Conservation (phyloP, 495 filamentous ascomycete genomes). For the Xylaria curta region DNA sequence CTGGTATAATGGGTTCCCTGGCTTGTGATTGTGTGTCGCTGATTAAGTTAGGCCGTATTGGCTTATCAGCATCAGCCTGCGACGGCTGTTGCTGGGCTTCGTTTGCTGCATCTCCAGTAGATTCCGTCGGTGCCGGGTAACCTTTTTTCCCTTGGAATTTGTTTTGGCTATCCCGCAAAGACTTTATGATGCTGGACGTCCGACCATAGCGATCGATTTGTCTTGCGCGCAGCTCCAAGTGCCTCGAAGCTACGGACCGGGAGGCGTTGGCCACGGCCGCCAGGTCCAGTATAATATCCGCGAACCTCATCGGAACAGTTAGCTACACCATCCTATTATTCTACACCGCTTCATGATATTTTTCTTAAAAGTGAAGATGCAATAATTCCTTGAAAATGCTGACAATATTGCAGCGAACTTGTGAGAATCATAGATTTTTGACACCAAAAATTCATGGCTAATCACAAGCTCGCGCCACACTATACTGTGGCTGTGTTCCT, state of each 20-base stretch:
- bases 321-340: conserved; percentile 20
- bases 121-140: conserved; percentile 32
- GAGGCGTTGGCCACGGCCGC: conserved; percentile 80
- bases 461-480: conserved; percentile 35
- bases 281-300: conserved; percentile 72
- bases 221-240: conserved; percentile 74
- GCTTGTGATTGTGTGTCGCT: neutral
- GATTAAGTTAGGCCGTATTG: neutral
- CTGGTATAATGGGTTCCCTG: neutral
- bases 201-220: conserved; percentile 80
- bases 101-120: neutral
- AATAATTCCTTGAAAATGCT: neutral
- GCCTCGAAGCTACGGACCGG: conserved; percentile 76
- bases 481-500: conserved; percentile 27
- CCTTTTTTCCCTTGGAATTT: conserved; percentile 64
- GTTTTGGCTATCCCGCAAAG: conserved; percentile 67
- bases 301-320: conserved; percentile 50
- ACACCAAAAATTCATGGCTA: conserved; percentile 11
- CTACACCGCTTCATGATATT: conserved; percentile 18
- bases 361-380: neutral
- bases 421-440: neutral
- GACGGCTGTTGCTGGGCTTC: neutral
- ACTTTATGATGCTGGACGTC: conserved; percentile 76
- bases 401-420: neutral
- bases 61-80: neutral